These are phyloP conservation scores for Peribolospora kevripleyi DNA, from an alignment of 768 basidiomycete genomes.

Conservation along the genomic window DNA sequence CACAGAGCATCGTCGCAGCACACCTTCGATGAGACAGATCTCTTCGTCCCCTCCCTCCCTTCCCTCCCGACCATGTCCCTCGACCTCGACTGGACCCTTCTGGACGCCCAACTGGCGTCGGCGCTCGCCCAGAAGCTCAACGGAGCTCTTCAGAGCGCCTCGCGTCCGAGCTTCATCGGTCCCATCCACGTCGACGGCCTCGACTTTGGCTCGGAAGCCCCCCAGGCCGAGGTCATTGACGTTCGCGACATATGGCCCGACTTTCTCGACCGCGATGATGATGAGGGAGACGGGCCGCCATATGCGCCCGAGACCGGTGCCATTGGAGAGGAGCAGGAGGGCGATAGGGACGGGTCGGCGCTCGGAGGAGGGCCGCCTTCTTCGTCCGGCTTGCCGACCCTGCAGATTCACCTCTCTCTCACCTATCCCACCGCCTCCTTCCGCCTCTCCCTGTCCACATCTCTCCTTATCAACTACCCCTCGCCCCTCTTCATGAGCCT, in stretches of 20 bases:
- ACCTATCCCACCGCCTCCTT: conserved; percentile 41
- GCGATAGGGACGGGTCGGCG: not conserved
- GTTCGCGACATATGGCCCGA: conserved; percentile 81
- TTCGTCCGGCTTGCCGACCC: conserved; percentile 23
- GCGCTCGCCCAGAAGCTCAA: conserved; percentile 54
- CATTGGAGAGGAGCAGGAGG: conserved; percentile 19
- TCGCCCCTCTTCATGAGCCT: conserved; percentile 89
- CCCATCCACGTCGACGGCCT: conserved; percentile 65
- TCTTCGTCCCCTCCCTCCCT: not conserved
- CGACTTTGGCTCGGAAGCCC: conserved; percentile 59
- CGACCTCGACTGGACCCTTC: conserved; percentile 75
- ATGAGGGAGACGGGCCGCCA: conserved; percentile 40
- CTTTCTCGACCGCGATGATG: conserved; percentile 62
- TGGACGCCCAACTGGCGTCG: conserved; percentile 45
- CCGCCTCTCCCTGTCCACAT: conserved; percentile 69
- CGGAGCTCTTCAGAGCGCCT: conserved; percentile 40
- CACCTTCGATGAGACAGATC: too few relatives aligned
- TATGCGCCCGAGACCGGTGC: conserved; percentile 45
- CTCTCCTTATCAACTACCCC: conserved; percentile 87
- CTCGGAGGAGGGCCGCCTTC: conserved; percentile 5
- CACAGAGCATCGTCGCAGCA: too few relatives aligned
- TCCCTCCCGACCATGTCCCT: conserved; percentile 44
- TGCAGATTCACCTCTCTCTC: conserved; percentile 70
- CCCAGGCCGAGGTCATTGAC: conserved; percentile 75
- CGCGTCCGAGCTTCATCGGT: conserved; percentile 81